Evolutionary conservation across 768 basidiomycete genomes (phyloP), one percentile per base, ranked within the genome.

Genomic region (Lenzites betulinus): DNA sequence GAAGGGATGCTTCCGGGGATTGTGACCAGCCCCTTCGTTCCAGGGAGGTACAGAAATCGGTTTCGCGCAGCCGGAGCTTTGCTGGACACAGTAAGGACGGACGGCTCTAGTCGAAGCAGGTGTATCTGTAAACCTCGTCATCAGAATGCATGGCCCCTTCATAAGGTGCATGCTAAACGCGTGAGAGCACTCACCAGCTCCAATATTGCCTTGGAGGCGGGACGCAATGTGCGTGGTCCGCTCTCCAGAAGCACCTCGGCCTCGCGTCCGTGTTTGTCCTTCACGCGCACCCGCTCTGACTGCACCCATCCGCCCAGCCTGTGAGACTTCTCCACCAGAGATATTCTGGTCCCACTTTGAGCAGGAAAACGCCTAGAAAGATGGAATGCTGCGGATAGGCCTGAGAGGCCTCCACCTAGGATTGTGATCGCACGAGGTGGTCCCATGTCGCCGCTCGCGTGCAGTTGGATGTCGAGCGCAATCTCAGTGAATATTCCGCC

Each of bases 291-390:
- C 18, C 81, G 79, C 57, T 85, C 80, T 50, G 83, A 89, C 53
- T 76, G 78, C 0, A 93, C 82, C 95, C 95, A 98, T n/a, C 96
- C 96, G 13, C 96, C 96, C 5, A 89, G 71, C 2, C 84, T 77
- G 1, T 73, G 50, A 8, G 83, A 74, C 62, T 79, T 83, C 66
- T 98, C 95, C 26, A 95, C 64, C 13, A 98, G 68, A 1, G 85
- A 82, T 59, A 97, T 83, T 9, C 74, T 76, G 0, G 82, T 66
- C 11, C 71, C 64, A 0, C 89, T 51, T 7, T n/a, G 87, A 63
- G 71, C 63, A 0, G 89, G 88, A 64, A 90, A 88, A 7, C 81
- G 79, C 54, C 87, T 77, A 11, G 90, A 77, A 8, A 93, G 83
- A 71, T 92, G 83, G 71, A 88, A 93, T 4, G 93, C 90, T 16